These are phyloP conservation scores for Pyrus bretschneideri DNA, from an alignment of 306 rosid genomes.

Conservation along the genomic window DNA sequence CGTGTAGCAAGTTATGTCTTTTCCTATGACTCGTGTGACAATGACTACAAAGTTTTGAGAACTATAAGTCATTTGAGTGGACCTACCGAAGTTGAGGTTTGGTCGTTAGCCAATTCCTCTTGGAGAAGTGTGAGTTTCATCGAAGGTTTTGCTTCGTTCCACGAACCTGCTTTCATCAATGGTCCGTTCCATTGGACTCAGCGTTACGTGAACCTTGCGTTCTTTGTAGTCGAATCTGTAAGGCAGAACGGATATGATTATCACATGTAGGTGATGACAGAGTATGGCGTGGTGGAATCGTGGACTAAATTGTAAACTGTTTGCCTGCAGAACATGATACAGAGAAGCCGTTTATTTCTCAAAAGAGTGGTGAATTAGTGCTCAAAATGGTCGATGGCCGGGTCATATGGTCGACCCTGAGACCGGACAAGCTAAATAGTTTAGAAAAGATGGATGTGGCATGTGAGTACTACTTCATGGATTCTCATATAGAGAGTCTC, in stretches of 20 bases:
- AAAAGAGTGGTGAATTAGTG: background rate
- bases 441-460: background rate
- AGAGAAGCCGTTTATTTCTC: background rate
- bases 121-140: background rate
- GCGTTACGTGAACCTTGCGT: background rate
- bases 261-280: background rate
- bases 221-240: background rate
- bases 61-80: background rate
- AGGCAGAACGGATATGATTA: background rate
- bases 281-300: background rate
- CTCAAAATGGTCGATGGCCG: background rate
- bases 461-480: background rate
- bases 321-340: background rate
- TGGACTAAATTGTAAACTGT: no score
- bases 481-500: background rate
- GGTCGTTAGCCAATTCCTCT: background rate
- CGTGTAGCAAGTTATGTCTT: background rate
- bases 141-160: background rate
- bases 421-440: background rate
- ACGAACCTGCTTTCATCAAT: background rate
- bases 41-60: conserved; percentile 3
- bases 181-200: background rate
- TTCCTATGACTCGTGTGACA: background rate
- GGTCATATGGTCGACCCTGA: background rate
- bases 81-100: background rate